Evolutionary conservation across 1,284 basidiomycete species (phyloP), one percentile per base, ranked within the genome.

Genomic region (Mycena citricolor): DNA sequence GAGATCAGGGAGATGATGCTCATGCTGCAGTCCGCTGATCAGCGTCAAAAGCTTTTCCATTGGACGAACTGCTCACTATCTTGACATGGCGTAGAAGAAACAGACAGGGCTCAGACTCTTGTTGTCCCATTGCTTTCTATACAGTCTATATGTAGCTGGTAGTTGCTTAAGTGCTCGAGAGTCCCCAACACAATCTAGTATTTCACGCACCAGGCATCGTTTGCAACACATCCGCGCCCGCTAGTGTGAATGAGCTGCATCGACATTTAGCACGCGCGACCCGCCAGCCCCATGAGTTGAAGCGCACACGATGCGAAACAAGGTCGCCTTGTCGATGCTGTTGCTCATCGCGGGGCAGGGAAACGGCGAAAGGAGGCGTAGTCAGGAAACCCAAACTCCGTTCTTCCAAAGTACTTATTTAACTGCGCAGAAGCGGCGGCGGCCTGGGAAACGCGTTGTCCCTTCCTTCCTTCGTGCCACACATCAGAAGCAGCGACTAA

Each of bases 81-180:
- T 40, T 6, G 36, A 36, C 25, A 44, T 21, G 25, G 42, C 47
- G 36, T 44, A 49, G 30, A 49, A 44, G 35, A 43, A 39, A 25
- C 47, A 49, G 23, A 40, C 13, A 4, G 44, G 19, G 20, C 32
- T 41, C 6, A 47, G 25, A 8, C 19, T 12, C 5, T 33, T 22
- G 12, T 22, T 17, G 7, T 17, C 21, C 44, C 44, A 47, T n/a
- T 30, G 17, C 23, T 47, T 47, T 24, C 20, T 36, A 24, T 47
- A 47, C 20, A 47, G 10, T 22, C 2, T 8, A 6, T 13, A 37
- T 5, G 44, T 47, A 4, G 16, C 44, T 5, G 42, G 39, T 5
- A n/a, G n/a, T n/a, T n/a, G n/a, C n/a, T n/a, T n/a, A n/a, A n/a
- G n/a, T n/a, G n/a, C n/a, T n/a, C n/a, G n/a, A n/a, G n/a, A n/a